phyloP scores from a whole-genome alignment of 169 alveolate genomes.

The Miamiensis avidus region DNA sequence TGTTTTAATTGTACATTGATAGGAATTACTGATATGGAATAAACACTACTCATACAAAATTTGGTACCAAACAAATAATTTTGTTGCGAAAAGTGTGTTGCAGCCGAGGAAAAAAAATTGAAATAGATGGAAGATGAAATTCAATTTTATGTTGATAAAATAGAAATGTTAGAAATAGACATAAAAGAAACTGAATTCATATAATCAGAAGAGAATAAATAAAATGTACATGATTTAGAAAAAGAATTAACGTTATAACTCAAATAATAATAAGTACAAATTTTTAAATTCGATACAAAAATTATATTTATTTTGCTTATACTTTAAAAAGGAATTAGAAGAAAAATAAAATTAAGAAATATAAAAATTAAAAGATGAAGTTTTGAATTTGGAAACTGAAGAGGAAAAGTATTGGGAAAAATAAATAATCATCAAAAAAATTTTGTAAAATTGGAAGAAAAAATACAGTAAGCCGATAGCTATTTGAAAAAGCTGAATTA shows the following conservation, averaged over 20 bases:
- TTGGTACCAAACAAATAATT: too few species aligned
- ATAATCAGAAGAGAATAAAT: neutral
- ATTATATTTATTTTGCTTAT: too few species aligned
- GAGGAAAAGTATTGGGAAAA: neutral
- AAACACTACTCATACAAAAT: too few species aligned
- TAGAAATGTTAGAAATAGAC: neutral
- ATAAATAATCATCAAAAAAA: neutral
- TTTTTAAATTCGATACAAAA: neutral
- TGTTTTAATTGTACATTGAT: too few species aligned
- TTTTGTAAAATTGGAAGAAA: neutral
- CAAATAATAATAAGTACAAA: neutral
- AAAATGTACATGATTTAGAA: neutral
- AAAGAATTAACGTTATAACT: too few species aligned
- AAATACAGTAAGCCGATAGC: neutral
- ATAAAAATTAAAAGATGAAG: neutral
- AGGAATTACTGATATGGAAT: too few species aligned
- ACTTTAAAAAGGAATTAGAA: neutral
- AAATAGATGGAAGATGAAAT: too few species aligned
- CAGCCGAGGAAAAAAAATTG: too few species aligned
- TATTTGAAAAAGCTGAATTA: neutral
- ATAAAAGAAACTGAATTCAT: neutral
- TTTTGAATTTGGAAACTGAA: neutral
- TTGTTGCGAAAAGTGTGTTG: too few species aligned
- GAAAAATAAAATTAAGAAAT: neutral
- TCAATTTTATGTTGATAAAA: too few species aligned